Conservation (phyloP, 129 eudicot genomes). For the sunflower (Helianthus annuus) region DNA sequence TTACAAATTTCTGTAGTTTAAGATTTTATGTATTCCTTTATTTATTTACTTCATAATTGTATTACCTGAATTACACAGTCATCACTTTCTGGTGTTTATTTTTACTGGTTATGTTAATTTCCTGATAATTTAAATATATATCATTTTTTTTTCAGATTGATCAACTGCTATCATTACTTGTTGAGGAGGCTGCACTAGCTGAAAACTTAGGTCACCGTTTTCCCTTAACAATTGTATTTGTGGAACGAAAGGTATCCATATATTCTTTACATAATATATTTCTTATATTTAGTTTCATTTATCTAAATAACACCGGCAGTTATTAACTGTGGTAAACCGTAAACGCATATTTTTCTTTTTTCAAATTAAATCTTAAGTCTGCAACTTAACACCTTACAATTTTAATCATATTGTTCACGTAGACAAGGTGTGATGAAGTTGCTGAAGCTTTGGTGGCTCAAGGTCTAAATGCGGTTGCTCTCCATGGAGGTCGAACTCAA, state of each 20-base stretch:
- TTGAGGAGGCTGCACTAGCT: conserved; percentile 72
- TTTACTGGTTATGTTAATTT: conserved; percentile 8
- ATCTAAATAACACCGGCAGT: too few species aligned
- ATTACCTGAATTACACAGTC: too few species aligned
- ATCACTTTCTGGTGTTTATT: too few species aligned
- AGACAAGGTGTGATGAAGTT: conserved; percentile 93
- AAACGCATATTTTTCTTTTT: neutral
- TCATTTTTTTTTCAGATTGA: conserved; percentile 56
- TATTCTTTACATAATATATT: too few species aligned
- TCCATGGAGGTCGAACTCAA: conserved; percentile 87
- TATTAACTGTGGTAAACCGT: too few species aligned
- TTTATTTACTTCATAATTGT: too few species aligned
- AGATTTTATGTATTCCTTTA: too few species aligned
- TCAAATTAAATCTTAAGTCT: neutral
- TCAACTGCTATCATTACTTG: conserved; percentile 70
- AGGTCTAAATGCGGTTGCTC: conserved; percentile 79
- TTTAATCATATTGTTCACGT: conserved; percentile 16
- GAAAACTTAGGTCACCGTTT: conserved; percentile 62
- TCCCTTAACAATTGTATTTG: conserved; percentile 85
- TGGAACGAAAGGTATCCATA: conserved; percentile 74
- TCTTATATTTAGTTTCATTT: too few species aligned
- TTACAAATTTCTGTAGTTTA: neutral
- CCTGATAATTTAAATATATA: conserved; percentile 13
- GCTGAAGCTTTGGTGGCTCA: conserved; percentile 79
- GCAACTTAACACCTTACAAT: conserved; percentile 10